Conservation (phyloP, 2,329 filamentous ascomycete species). For the Nannizzia gypsea region DNA sequence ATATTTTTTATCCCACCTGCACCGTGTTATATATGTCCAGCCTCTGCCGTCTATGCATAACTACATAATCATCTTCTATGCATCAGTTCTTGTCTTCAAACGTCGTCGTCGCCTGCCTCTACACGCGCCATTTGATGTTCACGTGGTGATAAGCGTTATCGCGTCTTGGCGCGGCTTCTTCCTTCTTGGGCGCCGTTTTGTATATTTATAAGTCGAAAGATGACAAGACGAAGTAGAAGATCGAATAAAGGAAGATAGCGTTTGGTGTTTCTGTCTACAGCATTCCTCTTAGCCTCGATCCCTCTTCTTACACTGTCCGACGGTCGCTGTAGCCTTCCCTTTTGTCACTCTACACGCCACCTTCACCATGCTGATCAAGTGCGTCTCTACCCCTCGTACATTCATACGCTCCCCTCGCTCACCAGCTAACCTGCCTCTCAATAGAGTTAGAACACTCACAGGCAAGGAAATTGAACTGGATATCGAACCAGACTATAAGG, state of each 20-base stretch:
- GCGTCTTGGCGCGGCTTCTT: background rate
- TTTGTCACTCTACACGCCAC: background rate
- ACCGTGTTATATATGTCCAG: no score
- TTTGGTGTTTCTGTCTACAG: background rate
- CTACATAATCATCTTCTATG: no score
- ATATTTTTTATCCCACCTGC: no score
- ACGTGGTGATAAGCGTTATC: constrained; percentile 3
- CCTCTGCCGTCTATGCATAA: no score
- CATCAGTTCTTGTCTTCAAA: background rate
- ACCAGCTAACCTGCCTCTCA: background rate
- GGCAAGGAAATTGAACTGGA: constrained; percentile 99
- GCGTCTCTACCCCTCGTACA: constrained; percentile 14
- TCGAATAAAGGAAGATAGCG: background rate
- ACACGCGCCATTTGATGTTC: background rate
- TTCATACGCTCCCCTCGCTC: background rate
- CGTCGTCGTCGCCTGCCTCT: background rate
- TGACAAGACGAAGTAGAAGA: background rate
- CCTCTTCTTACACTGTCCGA: background rate
- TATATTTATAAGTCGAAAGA: background rate
- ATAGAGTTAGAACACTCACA: constrained; percentile 88
- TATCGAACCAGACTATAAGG: constrained; percentile 89
- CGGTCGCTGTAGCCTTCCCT: background rate
- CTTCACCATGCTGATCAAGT: constrained; percentile 43
- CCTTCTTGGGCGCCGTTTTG: background rate
- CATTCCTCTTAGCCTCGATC: background rate